Evolutionary conservation across 768 basidiomycete species (phyloP), one percentile per base, ranked within the genome.

Genomic region (Amylocystis lapponica): DNA sequence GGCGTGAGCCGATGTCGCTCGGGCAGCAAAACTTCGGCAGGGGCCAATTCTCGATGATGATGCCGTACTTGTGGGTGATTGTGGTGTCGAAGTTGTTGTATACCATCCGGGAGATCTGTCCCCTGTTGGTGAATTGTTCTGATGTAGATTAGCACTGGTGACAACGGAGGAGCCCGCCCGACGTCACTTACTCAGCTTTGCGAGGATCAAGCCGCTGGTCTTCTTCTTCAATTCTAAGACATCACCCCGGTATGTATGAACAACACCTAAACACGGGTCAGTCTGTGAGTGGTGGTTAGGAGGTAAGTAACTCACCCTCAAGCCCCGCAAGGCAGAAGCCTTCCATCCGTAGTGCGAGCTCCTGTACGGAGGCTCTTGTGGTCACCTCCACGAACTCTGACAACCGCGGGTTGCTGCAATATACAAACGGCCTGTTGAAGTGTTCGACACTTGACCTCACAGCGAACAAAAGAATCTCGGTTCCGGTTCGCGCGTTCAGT

Each of bases 21-120:
- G 55, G 57, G 8, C 35, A 19, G 10, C n/a, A 29, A 47, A 59
- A 55, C 13, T 40, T 32, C 9, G 23, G 14, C 14, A 55, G 51
- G 3, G 55, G 57, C 57, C 57, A 59, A 35, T 39, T 41, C 22
- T 54, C 47, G 30, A 51, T 11, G 31, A 53, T 39, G 19, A 59
- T 40, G 30, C 49, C 39, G 30, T 50, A 39, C 23, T 8, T 36
- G 12, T 19, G 11, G 11, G 57, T 59, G 41, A 59, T 51, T 30
- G 46, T 41, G 2, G 35, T 21, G 13, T 52, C 51, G 41, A 57
- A 57, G 26, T 51, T 50, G 16, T 31, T 16, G 32, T 59, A 57
- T 25, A 17, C 32, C 57, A 59, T 59, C 1, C 40, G 21, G 5
- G 33, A 42, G 14, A 22, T 26, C 13, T 19, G 30, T 39, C 20